Evolutionary conservation across 257 asterid species (phyloP).

Genomic region (Galeopsis tetrahit): DNA sequence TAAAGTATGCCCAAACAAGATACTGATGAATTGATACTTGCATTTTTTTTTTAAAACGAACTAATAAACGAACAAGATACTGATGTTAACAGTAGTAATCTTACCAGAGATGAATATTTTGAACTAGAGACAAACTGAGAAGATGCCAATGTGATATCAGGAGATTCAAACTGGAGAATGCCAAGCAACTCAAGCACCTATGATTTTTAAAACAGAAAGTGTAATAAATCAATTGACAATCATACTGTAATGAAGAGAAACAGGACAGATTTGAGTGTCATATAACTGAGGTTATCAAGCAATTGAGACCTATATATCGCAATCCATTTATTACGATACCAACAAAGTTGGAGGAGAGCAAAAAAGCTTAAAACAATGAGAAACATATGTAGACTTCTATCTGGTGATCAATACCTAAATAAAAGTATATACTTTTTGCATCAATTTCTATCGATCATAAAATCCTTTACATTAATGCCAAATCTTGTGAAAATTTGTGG

Average conservation of each 20-base stretch:
- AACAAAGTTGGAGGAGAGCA: background rate
- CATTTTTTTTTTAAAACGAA: too few species aligned
- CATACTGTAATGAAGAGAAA: background rate
- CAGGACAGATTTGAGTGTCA: background rate
- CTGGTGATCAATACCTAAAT: too few species aligned
- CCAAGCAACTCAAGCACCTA: constrained; percentile 90
- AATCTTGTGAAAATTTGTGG: constrained; percentile 8
- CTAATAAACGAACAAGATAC: constrained; percentile 12
- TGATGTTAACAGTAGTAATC: constrained; percentile 31
- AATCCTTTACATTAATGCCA: background rate
- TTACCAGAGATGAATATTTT: constrained; percentile 80
- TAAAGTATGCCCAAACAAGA: background rate
- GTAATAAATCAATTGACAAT: background rate
- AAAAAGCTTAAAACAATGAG: background rate
- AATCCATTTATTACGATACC: background rate
- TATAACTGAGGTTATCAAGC: constrained; percentile 1
- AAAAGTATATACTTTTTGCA: background rate
- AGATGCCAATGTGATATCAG: constrained; percentile 65
- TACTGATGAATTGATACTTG: background rate
- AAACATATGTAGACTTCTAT: background rate
- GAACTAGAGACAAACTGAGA: constrained; percentile 69
- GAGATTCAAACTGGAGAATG: constrained; percentile 80
- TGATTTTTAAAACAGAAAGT: constrained; percentile 26
- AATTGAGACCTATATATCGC: constrained; percentile 5
- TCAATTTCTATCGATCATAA: background rate